phyloP scores from a whole-genome alignment of 306 rosid species.

The Trifolium fragiferum region DNA sequence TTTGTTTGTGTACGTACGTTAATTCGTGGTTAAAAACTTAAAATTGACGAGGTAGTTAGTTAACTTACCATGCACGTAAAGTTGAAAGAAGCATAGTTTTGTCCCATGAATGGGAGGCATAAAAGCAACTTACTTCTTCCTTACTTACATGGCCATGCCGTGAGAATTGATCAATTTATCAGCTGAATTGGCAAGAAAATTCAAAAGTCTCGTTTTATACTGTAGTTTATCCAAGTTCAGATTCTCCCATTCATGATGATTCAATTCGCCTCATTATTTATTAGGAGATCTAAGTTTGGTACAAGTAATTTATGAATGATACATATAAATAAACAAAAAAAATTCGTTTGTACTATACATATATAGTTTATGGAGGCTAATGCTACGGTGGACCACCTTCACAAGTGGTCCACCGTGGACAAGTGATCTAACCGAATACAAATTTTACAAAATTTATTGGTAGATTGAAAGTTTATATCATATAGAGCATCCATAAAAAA shows the following conservation, averaged over 20 bases:
- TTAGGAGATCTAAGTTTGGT: too few species aligned
- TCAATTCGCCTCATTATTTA: too few species aligned
- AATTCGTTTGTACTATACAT: too few species aligned
- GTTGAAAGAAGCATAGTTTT: constrained; percentile 52
- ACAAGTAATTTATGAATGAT: too few species aligned
- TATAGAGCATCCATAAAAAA: too few species aligned
- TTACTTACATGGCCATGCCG: constrained; percentile 83
- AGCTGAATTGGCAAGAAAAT: constrained; percentile 32
- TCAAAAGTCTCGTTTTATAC: constrained; percentile 23
- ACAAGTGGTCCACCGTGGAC: too few species aligned
- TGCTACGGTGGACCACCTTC: too few species aligned
- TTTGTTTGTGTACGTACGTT: constrained; percentile 29
- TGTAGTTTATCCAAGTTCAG: constrained; percentile 9
- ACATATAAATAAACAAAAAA: too few species aligned
- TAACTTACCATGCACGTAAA: constrained; percentile 97
- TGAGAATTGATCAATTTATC: constrained; percentile 32
- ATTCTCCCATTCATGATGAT: background rate
- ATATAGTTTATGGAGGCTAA: too few species aligned
- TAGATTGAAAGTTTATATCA: too few species aligned
- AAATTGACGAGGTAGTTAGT: constrained; percentile 30
- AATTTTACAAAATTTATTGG: too few species aligned
- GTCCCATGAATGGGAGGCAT: constrained; percentile 86
- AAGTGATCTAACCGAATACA: too few species aligned
- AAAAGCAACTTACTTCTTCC: constrained; percentile 84
- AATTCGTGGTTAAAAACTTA: constrained; percentile 44